Evolutionary conservation across 78 protist species (phyloP), one percentile per base, ranked within the genome.

Genomic region (Creolimax fragrantissima): DNA sequence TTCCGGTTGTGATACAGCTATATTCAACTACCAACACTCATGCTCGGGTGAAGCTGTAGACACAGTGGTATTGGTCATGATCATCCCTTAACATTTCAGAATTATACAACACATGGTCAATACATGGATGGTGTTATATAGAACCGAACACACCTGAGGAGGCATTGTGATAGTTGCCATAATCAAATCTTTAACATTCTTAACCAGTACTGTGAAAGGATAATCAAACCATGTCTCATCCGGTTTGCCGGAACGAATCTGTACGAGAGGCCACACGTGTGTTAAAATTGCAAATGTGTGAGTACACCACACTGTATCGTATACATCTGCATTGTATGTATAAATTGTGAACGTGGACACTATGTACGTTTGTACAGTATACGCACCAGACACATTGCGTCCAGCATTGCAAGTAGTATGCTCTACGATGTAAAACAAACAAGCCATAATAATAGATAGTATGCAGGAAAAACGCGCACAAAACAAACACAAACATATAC

Each of bases 141-240:
- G 74, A 58, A 58, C 24, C 11, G 24, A 58, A 58, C 74, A 24
- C 24, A 58, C 86, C 86, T 83, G 86, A 6, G 35, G 86, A 35
- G 86, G 35, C 86, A 35, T 6, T 83, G 86, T 83, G 86, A 83
- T 83, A 39, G 86, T 83, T 36, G 86, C 86, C 86, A 24, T 83
- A 41, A 83, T 11, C 42, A 39, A 6, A 17, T 83, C 86, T 41
- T 83, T 83, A 5, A 24, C 86, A 6, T 11, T 83, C 86, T 83
- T 83, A 5, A 24, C 86, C 86, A 83, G 37, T 11, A 83, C 86
- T 24, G 86, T 83, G 35, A 83, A 83, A 2, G 86, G 86, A 11
- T 35, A 83, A 41, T 83, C 86, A 32, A 83, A 83, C 86, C 86
- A 83, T 32, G 86, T 24, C 7, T 83, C 86, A 83, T 83, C 86